These are phyloP conservation scores for Saussurea involucrata DNA, from an alignment of 129 eudicot genomes.

Conservation along the genomic window DNA sequence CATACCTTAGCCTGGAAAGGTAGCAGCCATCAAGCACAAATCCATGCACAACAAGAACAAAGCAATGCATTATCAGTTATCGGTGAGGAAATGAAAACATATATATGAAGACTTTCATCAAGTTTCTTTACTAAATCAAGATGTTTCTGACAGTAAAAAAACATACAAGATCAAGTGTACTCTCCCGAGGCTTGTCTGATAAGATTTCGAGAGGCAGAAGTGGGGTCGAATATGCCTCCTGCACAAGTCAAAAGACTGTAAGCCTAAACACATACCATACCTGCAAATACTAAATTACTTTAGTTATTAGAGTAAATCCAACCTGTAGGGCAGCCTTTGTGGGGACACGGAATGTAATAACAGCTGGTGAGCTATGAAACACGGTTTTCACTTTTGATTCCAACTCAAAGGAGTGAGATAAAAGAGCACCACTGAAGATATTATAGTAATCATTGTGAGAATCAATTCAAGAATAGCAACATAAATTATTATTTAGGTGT, in stretches of 20 bases:
- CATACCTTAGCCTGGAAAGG: conserved; percentile 66
- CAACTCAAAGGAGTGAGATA: conserved; percentile 83
- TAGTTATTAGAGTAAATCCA: neutral
- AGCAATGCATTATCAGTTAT: conserved; percentile 24
- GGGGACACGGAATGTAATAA: conserved; percentile 75
- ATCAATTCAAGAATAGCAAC: neutral
- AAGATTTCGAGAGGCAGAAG: conserved; percentile 76
- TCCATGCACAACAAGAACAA: conserved; percentile 40
- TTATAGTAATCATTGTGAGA: conserved; percentile 3
- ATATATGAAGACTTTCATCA: neutral
- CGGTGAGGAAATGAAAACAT: conserved; percentile 13
- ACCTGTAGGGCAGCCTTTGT: conserved; percentile 84
- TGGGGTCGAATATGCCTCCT: conserved; percentile 91
- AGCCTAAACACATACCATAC: neutral
- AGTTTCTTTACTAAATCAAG: neutral
- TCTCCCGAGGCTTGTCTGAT: conserved; percentile 66
- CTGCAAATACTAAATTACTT: neutral
- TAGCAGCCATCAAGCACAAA: conserved; percentile 23
- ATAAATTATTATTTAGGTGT: neutral
- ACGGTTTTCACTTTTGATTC: conserved; percentile 57
- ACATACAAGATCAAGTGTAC: conserved; percentile 60
- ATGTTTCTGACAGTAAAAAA: neutral
- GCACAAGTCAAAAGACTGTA: conserved; percentile 1
- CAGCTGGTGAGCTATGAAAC: conserved; percentile 77
- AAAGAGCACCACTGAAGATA: conserved; percentile 52